Evolutionary conservation across 176 grass and related monocot genomes (phyloP).

Genomic region (Melocanna baccifera): DNA sequence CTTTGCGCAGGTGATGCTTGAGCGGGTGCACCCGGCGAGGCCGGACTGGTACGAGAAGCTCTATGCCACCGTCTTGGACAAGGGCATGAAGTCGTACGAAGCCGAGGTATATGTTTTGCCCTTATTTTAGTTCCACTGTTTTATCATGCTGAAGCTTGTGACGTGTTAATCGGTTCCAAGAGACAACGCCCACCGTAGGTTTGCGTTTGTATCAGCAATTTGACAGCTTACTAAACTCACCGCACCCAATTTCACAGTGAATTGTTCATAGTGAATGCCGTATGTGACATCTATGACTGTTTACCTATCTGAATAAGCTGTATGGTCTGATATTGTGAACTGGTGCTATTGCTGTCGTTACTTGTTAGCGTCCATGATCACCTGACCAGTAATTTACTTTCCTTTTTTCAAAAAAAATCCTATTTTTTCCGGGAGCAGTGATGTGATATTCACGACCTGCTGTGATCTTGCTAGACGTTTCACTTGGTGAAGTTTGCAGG

Average conservation of each 20-base stretch:
- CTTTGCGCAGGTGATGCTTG: slow-evolving; percentile 46
- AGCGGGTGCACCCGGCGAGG: slow-evolving; percentile 65
- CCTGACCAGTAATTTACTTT: not conserved
- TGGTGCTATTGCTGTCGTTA: not conserved
- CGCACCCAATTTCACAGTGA: not conserved
- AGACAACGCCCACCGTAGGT: not conserved
- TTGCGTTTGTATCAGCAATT: not conserved
- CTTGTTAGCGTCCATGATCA: not conserved
- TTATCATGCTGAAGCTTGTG: not conserved
- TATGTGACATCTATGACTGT: not conserved
- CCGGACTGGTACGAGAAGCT: slow-evolving; percentile 72
- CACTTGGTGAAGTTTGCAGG: slow-evolving; percentile 55
- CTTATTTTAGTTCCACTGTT: not conserved
- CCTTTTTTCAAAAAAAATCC: not conserved
- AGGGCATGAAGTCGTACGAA: slow-evolving; percentile 64
- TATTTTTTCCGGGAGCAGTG: not conserved
- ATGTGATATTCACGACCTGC: not conserved
- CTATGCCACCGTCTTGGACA: slow-evolving; percentile 53
- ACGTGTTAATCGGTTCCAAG: not conserved
- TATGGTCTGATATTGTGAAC: not conserved
- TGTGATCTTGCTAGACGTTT: not conserved
- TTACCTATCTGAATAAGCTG: not conserved
- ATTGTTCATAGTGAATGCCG: not conserved
- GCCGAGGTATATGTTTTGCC: slow-evolving; percentile 52
- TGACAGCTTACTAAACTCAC: not conserved